Evolutionary conservation across 164 flowering plant genomes (phyloP), one percentile per base, ranked within the genome.

Genomic region (Houttuynia cordata): DNA sequence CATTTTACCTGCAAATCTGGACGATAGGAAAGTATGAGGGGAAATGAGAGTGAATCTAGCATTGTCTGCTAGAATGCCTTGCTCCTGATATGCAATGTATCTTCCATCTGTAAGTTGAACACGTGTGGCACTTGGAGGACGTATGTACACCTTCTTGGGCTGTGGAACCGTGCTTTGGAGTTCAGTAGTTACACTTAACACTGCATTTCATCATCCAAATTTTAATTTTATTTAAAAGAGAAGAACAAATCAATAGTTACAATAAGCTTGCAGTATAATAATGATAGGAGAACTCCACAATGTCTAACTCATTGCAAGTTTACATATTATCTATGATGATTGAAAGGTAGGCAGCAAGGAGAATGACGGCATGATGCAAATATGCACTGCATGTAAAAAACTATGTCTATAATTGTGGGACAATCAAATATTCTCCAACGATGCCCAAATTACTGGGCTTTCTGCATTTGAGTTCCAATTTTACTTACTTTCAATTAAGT

Each of bases 71-170:
- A 89, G 68, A 65, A 90, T 89, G 51, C 99, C 99, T 60, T 54
- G 72, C 67, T 85, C 96, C 17, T 62, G 77, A 76, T 90, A 93
- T 57, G 99, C 95, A 67, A 90, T 53, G 54, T 78, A 60, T 74
- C 99, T 80, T 62, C 97, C 96, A 80, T 90, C 97, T 10, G 95
- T 91, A 73, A 93, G 96, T 57, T 73, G 70, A 57, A 88, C 56
- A 20, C 77, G 86, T 42, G 51, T 69, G 56, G 99, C 99, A 76
- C 75, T 79, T 8, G 88, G 84, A 72, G 95, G 96, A 76, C 56
- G 53, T 63, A 81, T 53, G 47, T 54, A 62, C 71, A 88, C 75
- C 74, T 75, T 82, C 77, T 83, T 84, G 34, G 77, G 72, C 61
- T 64, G 53, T 55, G 73, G 68, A 17, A 65, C 59, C 22, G 77